Conservation (phyloP, 306 rosid genomes). For the Fagus sylvatica region DNA sequence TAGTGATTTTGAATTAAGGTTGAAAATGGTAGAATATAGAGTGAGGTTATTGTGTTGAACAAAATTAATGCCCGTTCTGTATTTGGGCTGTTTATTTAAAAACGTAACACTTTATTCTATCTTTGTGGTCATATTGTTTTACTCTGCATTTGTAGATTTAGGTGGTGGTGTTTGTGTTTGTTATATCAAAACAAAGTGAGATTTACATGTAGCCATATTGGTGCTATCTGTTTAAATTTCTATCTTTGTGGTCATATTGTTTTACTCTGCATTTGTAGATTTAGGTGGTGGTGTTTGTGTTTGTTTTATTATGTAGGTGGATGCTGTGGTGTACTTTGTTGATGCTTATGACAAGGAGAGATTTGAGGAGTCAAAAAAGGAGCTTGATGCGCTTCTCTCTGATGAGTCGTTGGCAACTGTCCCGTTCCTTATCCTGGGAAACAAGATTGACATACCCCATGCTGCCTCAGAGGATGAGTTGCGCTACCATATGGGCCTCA, state of each 20-base stretch:
- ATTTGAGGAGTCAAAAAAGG: slow-evolving; percentile 67
- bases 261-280: background rate
- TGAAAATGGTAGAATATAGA: too few species aligned
- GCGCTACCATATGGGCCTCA: slow-evolving; percentile 60
- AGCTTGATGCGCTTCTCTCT: slow-evolving; percentile 75
- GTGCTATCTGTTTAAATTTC: too few species aligned
- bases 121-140: too few species aligned
- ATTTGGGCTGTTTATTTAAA: background rate
- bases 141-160: too few species aligned
- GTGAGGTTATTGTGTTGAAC: too few species aligned
- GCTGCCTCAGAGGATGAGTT: slow-evolving; percentile 83
- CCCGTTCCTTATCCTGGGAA: slow-evolving; percentile 79
- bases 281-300: background rate
- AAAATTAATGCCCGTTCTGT: too few species aligned
- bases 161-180: background rate
- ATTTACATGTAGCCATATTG: background rate
- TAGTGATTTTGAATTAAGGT: too few species aligned
- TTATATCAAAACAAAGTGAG: background rate
- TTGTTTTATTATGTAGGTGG: slow-evolving; percentile 46
- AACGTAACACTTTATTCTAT: background rate
- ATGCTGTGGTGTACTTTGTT: slow-evolving; percentile 79
- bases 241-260: too few species aligned
- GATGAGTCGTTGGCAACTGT: slow-evolving; percentile 63
- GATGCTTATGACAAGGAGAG: slow-evolving; percentile 78
- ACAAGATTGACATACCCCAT: slow-evolving; percentile 78